phyloP scores from a whole-genome alignment of 345 rosid genomes.

The Boechera retrofracta region DNA sequence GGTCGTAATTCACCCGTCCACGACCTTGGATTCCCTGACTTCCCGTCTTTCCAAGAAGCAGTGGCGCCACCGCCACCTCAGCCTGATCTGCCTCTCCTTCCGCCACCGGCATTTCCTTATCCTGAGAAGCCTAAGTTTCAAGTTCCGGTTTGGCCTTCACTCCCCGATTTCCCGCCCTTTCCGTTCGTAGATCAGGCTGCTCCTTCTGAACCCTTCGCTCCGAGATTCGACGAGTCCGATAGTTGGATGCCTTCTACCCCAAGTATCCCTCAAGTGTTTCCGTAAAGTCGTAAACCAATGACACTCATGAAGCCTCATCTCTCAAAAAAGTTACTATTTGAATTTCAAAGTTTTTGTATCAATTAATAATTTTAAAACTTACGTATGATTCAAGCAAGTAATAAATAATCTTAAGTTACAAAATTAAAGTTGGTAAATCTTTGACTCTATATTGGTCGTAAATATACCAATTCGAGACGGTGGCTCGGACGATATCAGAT shows the following conservation, averaged over 20 bases:
- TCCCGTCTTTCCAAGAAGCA: conserved; percentile 38
- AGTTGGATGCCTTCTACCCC: conserved; percentile 43
- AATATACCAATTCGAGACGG: too few species aligned
- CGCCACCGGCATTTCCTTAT: neutral
- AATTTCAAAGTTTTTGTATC: conserved; percentile 16
- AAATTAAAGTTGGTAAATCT: neutral
- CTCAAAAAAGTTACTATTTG: neutral
- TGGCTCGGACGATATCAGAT: neutral
- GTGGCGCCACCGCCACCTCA: neutral
- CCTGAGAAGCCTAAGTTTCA: neutral
- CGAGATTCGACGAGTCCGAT: conserved; percentile 20
- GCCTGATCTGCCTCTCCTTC: neutral
- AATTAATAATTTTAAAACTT: conserved; percentile 10
- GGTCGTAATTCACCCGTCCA: conserved; percentile 42
- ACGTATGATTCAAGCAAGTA: conserved; percentile 12
- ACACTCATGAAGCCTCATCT: neutral
- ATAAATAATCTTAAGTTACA: conserved; percentile 18
- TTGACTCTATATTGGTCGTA: neutral
- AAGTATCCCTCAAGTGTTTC: conserved; percentile 38
- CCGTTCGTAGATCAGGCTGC: conserved; percentile 38
- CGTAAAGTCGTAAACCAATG: conserved; percentile 1
- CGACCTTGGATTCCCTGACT: conserved; percentile 39
- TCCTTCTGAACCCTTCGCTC: conserved; percentile 24
- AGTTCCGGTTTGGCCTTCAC: conserved; percentile 37
- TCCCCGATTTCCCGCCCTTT: conserved; percentile 34